Percentiles rank a stretch among this genome's conserved stretches.
Conservation (phyloP, 495 filamentous ascomycete species). For the Xylona heveae region DNA sequence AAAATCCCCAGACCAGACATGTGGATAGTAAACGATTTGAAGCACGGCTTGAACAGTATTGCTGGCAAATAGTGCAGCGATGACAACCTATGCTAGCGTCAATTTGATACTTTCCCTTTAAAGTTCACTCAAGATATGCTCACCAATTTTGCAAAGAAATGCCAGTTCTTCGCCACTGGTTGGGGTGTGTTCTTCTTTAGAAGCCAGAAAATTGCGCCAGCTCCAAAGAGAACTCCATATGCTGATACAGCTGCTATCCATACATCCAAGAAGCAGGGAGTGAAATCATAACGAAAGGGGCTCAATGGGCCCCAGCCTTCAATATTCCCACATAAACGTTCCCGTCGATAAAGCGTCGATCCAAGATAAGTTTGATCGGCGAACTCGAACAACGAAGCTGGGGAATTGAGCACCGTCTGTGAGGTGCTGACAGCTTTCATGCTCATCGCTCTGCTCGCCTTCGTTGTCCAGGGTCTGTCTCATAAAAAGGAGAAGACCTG, state of each 20-base stretch:
- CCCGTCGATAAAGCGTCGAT: conserved; percentile 12
- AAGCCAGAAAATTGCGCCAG: conserved; percentile 54
- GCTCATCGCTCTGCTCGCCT: no score
- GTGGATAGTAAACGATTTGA: conserved; percentile 49
- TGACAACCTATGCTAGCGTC: conserved; percentile 31
- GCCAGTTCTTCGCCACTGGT: conserved; percentile 68
- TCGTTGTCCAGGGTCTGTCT: no score
- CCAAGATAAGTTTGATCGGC: conserved; percentile 10
- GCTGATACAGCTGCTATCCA: conserved; percentile 56
- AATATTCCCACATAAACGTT: conserved; percentile 62
- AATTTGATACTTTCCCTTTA: conserved; percentile 8
- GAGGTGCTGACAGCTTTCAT: no score
- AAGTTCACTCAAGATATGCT: conserved; percentile 13
- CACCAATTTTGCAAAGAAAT: conserved; percentile 84
- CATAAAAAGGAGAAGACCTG: no score
- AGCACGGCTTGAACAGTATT: conserved; percentile 52
- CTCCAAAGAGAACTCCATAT: conserved; percentile 56
- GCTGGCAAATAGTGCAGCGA: conserved; percentile 44
- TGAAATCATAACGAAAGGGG: conserved; percentile 68
- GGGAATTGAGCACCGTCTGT: no score
- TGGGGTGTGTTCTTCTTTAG: conserved; percentile 39
- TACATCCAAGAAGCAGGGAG: conserved; percentile 86
- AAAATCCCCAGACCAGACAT: conserved; percentile 62
- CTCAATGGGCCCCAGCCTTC: conserved; percentile 95
- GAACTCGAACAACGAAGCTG: no score